Evolutionary conservation across 441 rosid species (phyloP), one percentile per base, ranked within the genome.

Genomic region (Populus hybrid): DNA sequence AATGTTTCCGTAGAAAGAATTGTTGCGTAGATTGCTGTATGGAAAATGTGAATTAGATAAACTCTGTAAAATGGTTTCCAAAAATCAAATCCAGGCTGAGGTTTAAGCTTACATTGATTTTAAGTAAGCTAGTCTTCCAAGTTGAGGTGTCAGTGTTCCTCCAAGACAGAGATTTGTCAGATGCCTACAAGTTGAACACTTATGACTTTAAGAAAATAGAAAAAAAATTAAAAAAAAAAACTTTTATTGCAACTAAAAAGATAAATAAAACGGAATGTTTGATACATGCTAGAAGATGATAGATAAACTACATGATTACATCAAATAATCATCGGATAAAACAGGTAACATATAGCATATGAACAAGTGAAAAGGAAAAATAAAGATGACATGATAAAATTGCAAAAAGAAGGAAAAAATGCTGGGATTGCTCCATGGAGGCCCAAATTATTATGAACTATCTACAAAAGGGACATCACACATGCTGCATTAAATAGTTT

Each of bases 21-120:
- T 94, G 88, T 96, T 94, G 84, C 97, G 92, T 35, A 96, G 82
- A 77, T 89, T 83, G 57, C 98, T 96, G 88, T 80, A 76, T 7
- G 79, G 16, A 72, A 76, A 68, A 59, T 9, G 72, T 23, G 30
- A 67, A 71, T 74, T 21, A 69, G 23, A 78, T 23, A 65, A 77
- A 69, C 8, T 46, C 42, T 5, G 21, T 67, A 3, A 26, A 74
- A 34, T 38, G 28, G 73, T 38, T 64, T 32, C 21, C 50, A 21
- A n/a, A 38, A 46, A 59, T 50, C 7, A 38, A 71, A 24, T 67
- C 11, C 26, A 2, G 1, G 70, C 35, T 28, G 12, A 46, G 40
- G 21, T 71, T 63, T 67, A 61, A 46, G 75, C 92, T 89, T 87
- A 93, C 99, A 95, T 84, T 18, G 92, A 93, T 85, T 87, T 90